Base-by-base conservation (phyloP, 331 rosid species). In the Dryas integrifolia region DNA sequence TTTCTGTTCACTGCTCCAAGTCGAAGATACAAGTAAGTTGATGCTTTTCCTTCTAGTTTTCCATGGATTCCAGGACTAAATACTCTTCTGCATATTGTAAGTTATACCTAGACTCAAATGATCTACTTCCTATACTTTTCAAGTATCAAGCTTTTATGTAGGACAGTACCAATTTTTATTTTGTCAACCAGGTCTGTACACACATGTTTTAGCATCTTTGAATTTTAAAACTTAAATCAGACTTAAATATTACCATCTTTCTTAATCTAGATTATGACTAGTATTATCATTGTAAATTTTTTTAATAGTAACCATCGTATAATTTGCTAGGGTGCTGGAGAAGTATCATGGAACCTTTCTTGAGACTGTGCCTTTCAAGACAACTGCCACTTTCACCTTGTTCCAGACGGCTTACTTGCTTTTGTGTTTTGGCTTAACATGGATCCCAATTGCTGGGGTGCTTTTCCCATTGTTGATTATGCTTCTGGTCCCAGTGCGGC, bases 381-480 rank as follows among this genome's bases (percentile, higher is more conserved):
- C 96, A 78, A 85, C 91, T 64, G 90, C 85, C 41, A 9, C 82
- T 62, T 94, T 94, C 85, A 94, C 98, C 70, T 5, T 89, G 81
- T 94, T 94, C 81, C 98, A 94, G 81, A 87, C 92, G 52, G 77
- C 75, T 14, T 94, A 94, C 86, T 79, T 94, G 87, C 92, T 94
- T 70, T 66, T 88, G 9, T 94, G 98, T 83, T 94, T 94, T 45
- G 97, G 98, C 77, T 5, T 94, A 80, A 94, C 98, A 35, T 94
- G 97, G 98, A 91, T 94, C 78, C 98, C 98, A 50, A 80, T 94
- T 60, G 98, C 98, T 2, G 98, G 98, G 67, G 96, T 91, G 79
- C 97, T 91, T 66, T 94, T 94, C 86, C 98, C 98, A 0, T 71
- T 91, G 88, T 78, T 94, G 80, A 94, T 94, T 92, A 94, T 94